Conservation (phyloP, 345 rosid genomes). For the Brassica carinata region DNA sequence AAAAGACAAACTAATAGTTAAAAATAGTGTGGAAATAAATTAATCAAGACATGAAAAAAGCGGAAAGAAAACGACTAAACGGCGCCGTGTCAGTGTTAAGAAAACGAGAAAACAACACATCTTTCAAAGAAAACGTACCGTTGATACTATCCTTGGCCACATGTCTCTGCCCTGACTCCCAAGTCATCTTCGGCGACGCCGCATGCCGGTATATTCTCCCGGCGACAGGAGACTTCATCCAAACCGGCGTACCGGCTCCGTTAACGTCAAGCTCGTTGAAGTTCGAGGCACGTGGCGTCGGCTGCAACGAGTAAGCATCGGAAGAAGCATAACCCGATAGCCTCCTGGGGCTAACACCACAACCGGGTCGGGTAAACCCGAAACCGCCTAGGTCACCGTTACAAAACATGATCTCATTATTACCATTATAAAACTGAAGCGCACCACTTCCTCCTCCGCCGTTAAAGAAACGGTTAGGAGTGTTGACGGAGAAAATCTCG, state of each 20-base stretch:
- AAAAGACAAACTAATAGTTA: background rate
- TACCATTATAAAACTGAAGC: conserved; percentile 45
- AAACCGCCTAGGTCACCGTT: conserved; percentile 54
- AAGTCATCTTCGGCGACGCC: conserved; percentile 61
- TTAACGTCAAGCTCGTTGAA: conserved; percentile 46
- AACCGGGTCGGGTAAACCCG: conserved; percentile 53
- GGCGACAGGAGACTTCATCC: conserved; percentile 46
- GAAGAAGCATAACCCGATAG: conserved; percentile 72
- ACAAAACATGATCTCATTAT: conserved; percentile 53
- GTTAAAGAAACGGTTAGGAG: conserved; percentile 60
- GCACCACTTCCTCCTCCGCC: conserved; percentile 56
- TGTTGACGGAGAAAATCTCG: conserved; percentile 56
- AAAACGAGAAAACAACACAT: conserved; percentile 21
- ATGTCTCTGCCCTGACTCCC: conserved; percentile 42
- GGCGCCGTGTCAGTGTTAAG: conserved; percentile 45
- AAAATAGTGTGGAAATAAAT: background rate
- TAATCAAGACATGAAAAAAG: background rate
- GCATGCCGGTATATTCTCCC: conserved; percentile 69
- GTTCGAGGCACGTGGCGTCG: conserved; percentile 56
- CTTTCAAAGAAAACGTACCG: conserved; percentile 35
- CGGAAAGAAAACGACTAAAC: conserved; percentile 22
- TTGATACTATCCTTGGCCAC: conserved; percentile 64
- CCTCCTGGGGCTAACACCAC: conserved; percentile 50
- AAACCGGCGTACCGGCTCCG: conserved; percentile 36
- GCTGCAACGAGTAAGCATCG: conserved; percentile 67